Percentiles rank a stretch among this genome's conserved stretches.
Evolutionary conservation across 169 alveolate genomes (phyloP).

Genomic region (Plasmodium vinckei): DNA sequence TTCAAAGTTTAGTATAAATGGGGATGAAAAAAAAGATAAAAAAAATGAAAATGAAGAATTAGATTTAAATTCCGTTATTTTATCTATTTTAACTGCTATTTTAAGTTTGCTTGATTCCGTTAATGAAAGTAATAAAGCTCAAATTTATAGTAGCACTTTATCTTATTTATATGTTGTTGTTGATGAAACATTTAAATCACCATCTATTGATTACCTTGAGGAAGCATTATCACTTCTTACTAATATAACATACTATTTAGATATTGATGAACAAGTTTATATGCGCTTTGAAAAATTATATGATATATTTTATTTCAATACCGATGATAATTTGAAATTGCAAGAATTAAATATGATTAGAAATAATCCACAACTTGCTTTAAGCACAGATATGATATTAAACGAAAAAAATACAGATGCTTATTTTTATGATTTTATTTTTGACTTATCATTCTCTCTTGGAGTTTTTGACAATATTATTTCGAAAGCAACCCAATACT

Average conservation of each 20-base stretch:
- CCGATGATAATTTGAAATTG: conserved; percentile 46
- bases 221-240: conserved; percentile 67
- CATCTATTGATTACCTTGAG: conserved; percentile 63
- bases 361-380: conserved; percentile 40
- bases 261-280: conserved; percentile 63
- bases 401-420: conserved; percentile 56
- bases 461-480: conserved; percentile 68
- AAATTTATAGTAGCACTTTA: conserved; percentile 44
- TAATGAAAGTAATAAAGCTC: conserved; percentile 54
- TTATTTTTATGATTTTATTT: conserved; percentile 61
- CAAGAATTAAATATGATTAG: conserved; percentile 40
- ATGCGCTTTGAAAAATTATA: conserved; percentile 67
- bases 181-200: conserved; percentile 73
- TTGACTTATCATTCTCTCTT: conserved; percentile 47
- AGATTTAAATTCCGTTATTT: conserved; percentile 45
- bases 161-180: conserved; percentile 57
- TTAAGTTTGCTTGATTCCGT: conserved; percentile 63
- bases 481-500: conserved; percentile 43
- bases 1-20: background rate
- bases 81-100: conserved; percentile 56
- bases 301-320: conserved; percentile 63
- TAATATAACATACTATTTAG: conserved; percentile 56
- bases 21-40: conserved; percentile 38
- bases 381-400: conserved; percentile 42
- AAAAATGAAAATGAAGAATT: conserved; percentile 69